phyloP scores from a whole-genome alignment of 1,284 basidiomycete species.

The Naganishia liquefaciens region DNA sequence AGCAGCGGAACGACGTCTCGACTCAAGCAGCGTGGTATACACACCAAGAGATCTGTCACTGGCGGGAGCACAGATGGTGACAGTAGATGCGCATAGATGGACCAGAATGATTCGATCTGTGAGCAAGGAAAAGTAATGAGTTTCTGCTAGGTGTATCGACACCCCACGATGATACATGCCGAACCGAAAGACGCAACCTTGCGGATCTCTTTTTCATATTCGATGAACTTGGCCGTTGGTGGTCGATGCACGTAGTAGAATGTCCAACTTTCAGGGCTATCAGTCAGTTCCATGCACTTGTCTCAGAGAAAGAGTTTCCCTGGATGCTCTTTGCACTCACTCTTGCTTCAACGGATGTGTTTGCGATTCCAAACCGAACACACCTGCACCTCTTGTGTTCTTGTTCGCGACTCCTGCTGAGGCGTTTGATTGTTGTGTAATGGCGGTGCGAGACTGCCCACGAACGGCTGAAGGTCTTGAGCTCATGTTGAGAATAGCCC shows the following conservation, averaged over 20 bases:
- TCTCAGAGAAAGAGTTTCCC: background rate
- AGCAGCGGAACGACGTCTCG: background rate
- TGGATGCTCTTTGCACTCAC: constrained; percentile 39
- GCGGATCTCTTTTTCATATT: constrained; percentile 55
- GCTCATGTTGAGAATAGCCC: background rate
- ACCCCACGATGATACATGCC: constrained; percentile 38
- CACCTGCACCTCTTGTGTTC: constrained; percentile 4
- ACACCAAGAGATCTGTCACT: constrained; percentile 52
- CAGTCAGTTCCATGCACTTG: background rate
- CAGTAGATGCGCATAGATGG: constrained; percentile 53
- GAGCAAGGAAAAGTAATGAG: background rate
- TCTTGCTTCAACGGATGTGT: constrained; percentile 51
- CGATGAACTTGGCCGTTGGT: constrained; percentile 52
- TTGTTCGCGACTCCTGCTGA: constrained; percentile 10
- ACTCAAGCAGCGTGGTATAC: background rate
- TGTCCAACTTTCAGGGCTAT: constrained; percentile 46
- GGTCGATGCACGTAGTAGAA: constrained; percentile 54
- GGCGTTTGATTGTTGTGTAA: background rate
- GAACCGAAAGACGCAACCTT: constrained; percentile 55
- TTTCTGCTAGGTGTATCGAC: background rate
- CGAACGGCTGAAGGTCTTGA: constrained; percentile 19
- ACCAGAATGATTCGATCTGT: constrained; percentile 55
- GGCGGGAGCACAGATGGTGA: constrained; percentile 52
- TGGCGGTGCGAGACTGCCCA: constrained; percentile 10
- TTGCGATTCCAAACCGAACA: constrained; percentile 14